Conservation (phyloP, 805 yeast genomes). For the Komagataella pseudopastoris region DNA sequence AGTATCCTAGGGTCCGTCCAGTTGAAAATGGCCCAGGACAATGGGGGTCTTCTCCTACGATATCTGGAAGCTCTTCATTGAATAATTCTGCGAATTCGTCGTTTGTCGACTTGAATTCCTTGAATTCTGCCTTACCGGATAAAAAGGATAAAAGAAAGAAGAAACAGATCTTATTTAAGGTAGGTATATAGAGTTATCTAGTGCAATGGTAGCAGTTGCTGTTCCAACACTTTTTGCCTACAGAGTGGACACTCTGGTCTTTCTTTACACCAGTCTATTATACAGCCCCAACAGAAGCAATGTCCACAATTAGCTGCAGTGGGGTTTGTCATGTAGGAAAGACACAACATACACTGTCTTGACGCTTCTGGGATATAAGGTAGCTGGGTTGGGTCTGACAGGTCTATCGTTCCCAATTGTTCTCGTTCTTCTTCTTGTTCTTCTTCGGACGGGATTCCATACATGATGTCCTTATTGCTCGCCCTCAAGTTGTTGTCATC, state of each 20-base stretch:
- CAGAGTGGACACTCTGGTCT: constrained; percentile 87
- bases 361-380: constrained; percentile 61
- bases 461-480: background rate
- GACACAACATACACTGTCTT: constrained; percentile 74
- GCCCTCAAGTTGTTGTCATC: background rate
- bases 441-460: constrained; percentile 1
- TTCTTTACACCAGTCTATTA: constrained; percentile 81
- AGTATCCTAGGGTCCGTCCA: constrained; percentile 48
- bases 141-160: constrained; percentile 31
- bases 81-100: constrained; percentile 4
- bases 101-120: constrained; percentile 9
- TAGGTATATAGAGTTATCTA: constrained; percentile 28
- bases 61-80: constrained; percentile 1
- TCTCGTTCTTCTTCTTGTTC: constrained; percentile 7
- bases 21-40: constrained; percentile 14
- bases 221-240: constrained; percentile 52
- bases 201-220: constrained; percentile 46
- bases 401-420: constrained; percentile 21
- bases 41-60: constrained; percentile 15
- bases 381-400: constrained; percentile 41
- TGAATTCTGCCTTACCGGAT: constrained; percentile 10
- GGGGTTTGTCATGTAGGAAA: constrained; percentile 70
- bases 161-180: constrained; percentile 38
- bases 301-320: constrained; percentile 88
- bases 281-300: constrained; percentile 84